A percentile compares a stretch with the other conserved stretches of the same genome.
phyloP scores from a whole-genome alignment of 2,329 filamentous ascomycete species.

The Colletotrichum liaoningense region DNA sequence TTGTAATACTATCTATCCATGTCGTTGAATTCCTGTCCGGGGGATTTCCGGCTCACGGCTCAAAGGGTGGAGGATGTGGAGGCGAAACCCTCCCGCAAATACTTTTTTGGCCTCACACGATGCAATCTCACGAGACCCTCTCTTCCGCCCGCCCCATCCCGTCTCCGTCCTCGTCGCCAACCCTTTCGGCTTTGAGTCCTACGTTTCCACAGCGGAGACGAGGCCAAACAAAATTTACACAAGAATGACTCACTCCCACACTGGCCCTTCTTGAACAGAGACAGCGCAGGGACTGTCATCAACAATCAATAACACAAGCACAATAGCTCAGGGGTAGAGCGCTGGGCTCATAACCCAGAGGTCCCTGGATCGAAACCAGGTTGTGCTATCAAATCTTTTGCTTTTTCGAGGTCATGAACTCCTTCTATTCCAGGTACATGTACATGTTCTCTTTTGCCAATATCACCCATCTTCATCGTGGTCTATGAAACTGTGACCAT shows the following conservation, averaged over 20 bases:
- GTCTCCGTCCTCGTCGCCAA: constrained; percentile 24
- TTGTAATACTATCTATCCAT: neutral
- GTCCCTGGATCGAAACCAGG: constrained; percentile 35
- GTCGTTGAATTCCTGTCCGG: neutral
- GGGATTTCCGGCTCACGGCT: neutral
- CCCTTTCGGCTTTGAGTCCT: neutral
- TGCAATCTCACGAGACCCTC: constrained; percentile 16
- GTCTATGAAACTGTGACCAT: too few species aligned
- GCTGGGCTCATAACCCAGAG: constrained; percentile 36
- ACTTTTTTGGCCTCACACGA: neutral
- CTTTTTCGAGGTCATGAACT: too few species aligned
- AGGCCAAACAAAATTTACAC: neutral
- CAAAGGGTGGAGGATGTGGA: constrained; percentile 1
- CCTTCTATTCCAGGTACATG: neutral
- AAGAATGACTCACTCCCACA: constrained; percentile 1
- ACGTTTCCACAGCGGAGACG: constrained; percentile 19
- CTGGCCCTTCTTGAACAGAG: neutral
- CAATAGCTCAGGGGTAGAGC: constrained; percentile 36
- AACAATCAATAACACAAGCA: neutral
- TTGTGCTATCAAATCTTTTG: constrained; percentile 7
- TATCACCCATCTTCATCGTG: too few species aligned
- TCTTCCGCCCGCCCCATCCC: neutral
- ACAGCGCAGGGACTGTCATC: accelerated
- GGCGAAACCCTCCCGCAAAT: constrained; percentile 13
- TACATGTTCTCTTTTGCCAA: too few species aligned